Conservation (phyloP, 106 monocot species). For the Platanthera zijinensis region DNA sequence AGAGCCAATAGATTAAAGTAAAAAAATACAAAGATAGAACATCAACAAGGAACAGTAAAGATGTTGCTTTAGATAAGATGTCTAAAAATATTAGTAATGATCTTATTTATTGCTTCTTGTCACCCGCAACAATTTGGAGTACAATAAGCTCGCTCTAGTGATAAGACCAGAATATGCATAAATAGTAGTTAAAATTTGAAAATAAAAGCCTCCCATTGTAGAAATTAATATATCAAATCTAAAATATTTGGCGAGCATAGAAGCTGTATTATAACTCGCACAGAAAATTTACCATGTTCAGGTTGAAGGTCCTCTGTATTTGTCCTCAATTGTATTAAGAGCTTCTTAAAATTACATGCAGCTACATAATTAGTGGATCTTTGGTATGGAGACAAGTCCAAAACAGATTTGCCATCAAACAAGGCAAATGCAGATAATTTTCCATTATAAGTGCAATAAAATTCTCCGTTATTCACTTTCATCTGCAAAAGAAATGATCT, state of each 20-base stretch:
- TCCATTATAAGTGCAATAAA: slow-evolving; percentile 41
- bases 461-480: slow-evolving; percentile 33
- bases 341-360: slow-evolving; percentile 20
- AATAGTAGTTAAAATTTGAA: not conserved
- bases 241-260: not conserved
- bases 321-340: slow-evolving; percentile 30
- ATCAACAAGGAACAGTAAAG: not conserved
- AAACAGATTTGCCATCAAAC: slow-evolving; percentile 34
- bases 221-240: not conserved
- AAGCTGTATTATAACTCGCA: not conserved
- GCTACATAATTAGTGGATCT: slow-evolving; percentile 29
- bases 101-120: not conserved
- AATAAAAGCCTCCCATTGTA: not conserved
- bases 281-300: slow-evolving; percentile 28
- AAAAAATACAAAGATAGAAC: slow-evolving; percentile 1
- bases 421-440: slow-evolving; percentile 73
- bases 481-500: slow-evolving; percentile 29
- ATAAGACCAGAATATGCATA: not conserved
- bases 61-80: not conserved
- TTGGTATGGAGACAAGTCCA: slow-evolving; percentile 45
- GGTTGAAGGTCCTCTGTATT: slow-evolving; percentile 20
- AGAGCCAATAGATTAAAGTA: not conserved
- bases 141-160: not conserved
- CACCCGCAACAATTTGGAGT: not conserved
- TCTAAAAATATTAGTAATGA: not conserved